Evolutionary conservation across 192 early-diverging fungal genomes (phyloP).

Genomic region (Backusella parvicylindrica): DNA sequence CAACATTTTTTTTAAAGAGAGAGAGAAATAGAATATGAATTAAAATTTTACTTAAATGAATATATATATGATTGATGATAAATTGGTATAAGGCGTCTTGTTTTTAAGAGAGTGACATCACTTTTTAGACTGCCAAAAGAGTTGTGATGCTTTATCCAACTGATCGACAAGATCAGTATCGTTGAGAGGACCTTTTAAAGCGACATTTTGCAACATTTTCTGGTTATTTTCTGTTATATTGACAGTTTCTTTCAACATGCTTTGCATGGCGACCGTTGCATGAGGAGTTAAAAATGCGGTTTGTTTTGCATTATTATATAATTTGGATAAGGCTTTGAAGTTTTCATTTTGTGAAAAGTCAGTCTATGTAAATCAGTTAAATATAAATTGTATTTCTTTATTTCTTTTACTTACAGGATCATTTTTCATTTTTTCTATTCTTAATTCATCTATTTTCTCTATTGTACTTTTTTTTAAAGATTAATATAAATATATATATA

Average conservation of each 20-base stretch:
- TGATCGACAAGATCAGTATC: background rate
- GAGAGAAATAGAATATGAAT: background rate
- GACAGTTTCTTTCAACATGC: background rate
- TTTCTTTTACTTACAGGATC: background rate
- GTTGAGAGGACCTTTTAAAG: background rate
- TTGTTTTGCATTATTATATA: background rate
- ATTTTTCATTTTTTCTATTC: background rate
- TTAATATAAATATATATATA: too few relatives aligned
- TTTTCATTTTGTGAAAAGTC: background rate
- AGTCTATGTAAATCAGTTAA: background rate
- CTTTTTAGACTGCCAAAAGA: background rate
- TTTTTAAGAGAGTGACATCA: background rate
- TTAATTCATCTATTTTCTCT: background rate
- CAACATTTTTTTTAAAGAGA: background rate
- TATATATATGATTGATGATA: background rate
- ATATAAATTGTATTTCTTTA: background rate
- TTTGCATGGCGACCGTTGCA: background rate
- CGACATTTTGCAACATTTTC: background rate
- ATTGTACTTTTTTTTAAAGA: background rate
- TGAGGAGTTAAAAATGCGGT: background rate
- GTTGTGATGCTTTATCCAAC: background rate
- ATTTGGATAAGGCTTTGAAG: background rate
- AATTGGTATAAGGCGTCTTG: background rate
- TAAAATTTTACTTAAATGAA: background rate
- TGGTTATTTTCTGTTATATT: conserved; percentile 2